These are phyloP conservation scores for Barnettozyma salicaria DNA, from an alignment of 805 yeast species.

Conservation along the genomic window DNA sequence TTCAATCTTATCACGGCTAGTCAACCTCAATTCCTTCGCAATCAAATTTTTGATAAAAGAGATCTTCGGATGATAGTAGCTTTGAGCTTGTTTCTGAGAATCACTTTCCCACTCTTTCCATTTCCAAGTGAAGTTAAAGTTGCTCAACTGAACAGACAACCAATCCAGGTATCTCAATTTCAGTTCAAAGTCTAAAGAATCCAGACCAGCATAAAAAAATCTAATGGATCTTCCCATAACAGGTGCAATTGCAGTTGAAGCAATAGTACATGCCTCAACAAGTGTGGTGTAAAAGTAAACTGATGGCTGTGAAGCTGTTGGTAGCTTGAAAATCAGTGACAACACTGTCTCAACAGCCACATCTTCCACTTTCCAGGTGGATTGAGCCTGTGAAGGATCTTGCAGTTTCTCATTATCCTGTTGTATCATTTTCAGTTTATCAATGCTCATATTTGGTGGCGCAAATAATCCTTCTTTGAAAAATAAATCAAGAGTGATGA, in stretches of 20 bases:
- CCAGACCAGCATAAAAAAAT: conserved; percentile 65
- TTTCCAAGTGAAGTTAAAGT: conserved; percentile 94
- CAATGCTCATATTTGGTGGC: conserved; percentile 71
- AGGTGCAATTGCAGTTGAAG: conserved; percentile 83
- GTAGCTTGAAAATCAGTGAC: conserved; percentile 70
- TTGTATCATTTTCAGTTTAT: conserved; percentile 46
- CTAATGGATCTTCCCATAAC: conserved; percentile 90
- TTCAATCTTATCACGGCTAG: conserved; percentile 66
- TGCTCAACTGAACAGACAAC: conserved; percentile 90
- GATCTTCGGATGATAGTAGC: conserved; percentile 62
- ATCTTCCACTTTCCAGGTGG: conserved; percentile 92
- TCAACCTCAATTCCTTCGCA: conserved; percentile 75
- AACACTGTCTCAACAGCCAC: conserved; percentile 78
- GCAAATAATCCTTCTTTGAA: conserved; percentile 64
- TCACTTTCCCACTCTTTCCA: conserved; percentile 91
- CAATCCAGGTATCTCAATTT: conserved; percentile 73
- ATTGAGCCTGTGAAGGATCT: conserved; percentile 21
- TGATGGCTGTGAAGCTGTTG: conserved; percentile 55
- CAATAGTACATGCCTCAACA: conserved; percentile 80
- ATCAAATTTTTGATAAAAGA: conserved; percentile 73
- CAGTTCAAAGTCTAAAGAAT: conserved; percentile 68
- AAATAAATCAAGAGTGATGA: conserved; percentile 65
- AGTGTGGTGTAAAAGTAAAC: conserved; percentile 81
- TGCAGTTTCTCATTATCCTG: conserved; percentile 33
- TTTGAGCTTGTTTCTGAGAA: conserved; percentile 38